These are phyloP conservation scores for Phaeodactylum tricornutum DNA, from an alignment of 108 stramenopile species.

Conservation along the genomic window DNA sequence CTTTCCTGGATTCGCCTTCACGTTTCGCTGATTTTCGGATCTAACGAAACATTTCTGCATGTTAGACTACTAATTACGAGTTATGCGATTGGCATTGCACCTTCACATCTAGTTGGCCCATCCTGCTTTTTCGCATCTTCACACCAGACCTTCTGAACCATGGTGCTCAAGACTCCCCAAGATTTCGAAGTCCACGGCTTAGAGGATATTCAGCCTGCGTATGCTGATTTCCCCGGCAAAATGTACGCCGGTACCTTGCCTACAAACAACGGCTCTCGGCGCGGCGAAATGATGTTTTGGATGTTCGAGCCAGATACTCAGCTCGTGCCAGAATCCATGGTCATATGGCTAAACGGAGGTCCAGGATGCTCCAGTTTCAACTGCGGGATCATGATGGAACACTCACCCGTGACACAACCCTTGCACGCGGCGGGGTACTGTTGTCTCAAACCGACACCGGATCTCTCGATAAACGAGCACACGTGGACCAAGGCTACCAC, in stretches of 20 bases:
- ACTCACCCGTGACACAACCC: constrained; percentile 20
- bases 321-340: constrained; percentile 5
- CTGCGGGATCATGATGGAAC: constrained; percentile 35
- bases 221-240: constrained; percentile 20
- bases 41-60: no score
- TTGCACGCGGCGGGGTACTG: constrained; percentile 15
- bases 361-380: constrained; percentile 49
- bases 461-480: constrained; percentile 14
- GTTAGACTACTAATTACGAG: no score
- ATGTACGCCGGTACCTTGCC: constrained; percentile 43
- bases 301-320: constrained; percentile 43
- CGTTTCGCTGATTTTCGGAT: no score
- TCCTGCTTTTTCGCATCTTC: no score
- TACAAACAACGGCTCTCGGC: constrained; percentile 8
- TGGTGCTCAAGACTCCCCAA: neutral
- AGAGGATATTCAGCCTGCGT: constrained; percentile 27
- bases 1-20: no score
- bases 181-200: constrained; percentile 32
- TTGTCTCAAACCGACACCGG: constrained; percentile 8
- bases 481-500: constrained; percentile 38
- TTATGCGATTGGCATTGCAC: no score
- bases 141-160: no score
- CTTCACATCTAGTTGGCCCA: no score
- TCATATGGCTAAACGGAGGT: constrained; percentile 17
- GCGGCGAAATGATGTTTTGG: constrained; percentile 59